These are phyloP conservation scores for Euphrasia arctica DNA, from an alignment of 305 asterid genomes.

Conservation along the genomic window DNA sequence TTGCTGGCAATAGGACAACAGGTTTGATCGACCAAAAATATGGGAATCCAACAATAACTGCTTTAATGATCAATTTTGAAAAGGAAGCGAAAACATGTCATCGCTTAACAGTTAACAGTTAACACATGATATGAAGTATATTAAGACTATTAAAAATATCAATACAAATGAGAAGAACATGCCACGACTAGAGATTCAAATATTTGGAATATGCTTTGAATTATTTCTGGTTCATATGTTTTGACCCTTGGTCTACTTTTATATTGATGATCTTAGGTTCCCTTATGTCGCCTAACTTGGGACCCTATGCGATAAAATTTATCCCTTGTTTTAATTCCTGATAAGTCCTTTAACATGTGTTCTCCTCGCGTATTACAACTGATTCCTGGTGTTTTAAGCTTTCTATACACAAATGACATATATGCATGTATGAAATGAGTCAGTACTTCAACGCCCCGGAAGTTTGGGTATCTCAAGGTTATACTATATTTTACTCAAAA, in stretches of 20 bases:
- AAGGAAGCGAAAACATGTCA: slow-evolving; percentile 5
- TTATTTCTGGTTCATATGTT: slow-evolving; percentile 1
- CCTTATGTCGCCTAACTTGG: neutral
- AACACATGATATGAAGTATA: slow-evolving; percentile 4
- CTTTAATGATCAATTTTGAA: slow-evolving; percentile 1
- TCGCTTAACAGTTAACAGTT: neutral
- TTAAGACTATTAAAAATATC: neutral
- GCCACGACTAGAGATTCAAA: neutral
- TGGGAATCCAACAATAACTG: neutral
- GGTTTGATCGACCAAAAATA: slow-evolving; percentile 4
- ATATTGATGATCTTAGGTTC: neutral
- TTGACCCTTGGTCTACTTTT: slow-evolving; percentile 4
- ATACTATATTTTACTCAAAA: neutral
- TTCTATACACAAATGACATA: neutral
- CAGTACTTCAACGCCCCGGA: neutral
- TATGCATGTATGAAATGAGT: neutral
- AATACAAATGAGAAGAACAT: neutral
- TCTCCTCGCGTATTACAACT: neutral
- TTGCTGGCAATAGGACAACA: neutral
- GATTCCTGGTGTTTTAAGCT: slow-evolving; percentile 3
- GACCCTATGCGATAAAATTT: neutral
- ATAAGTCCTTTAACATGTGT: neutral
- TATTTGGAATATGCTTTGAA: neutral
- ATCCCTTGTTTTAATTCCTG: neutral
- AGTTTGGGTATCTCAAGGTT: neutral